These are phyloP conservation scores for Coprinopsis strossmayeri DNA, from an alignment of 768 basidiomycete species.

Conservation along the genomic window DNA sequence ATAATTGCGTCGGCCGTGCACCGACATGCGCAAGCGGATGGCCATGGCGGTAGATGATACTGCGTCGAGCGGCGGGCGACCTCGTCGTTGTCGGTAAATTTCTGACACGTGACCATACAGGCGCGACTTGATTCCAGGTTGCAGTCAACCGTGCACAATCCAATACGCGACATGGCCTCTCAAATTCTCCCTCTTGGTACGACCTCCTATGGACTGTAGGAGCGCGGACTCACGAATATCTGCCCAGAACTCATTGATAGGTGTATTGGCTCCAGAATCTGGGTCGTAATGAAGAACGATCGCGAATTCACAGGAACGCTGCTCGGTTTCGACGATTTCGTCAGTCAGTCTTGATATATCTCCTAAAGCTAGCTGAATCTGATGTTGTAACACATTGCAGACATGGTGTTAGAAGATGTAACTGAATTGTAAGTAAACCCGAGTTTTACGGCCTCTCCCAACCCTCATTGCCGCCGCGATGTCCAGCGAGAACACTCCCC, in stretches of 20 bases:
- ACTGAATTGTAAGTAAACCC: constrained; percentile 76
- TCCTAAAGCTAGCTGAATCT: background rate
- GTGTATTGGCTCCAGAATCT: constrained; percentile 94
- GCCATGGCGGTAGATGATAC: constrained; percentile 45
- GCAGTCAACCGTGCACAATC: background rate
- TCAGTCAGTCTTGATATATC: constrained; percentile 61
- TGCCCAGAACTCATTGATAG: constrained; percentile 88
- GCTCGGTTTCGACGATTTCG: constrained; percentile 97
- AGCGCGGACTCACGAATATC: background rate
- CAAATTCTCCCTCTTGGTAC: constrained; percentile 90
- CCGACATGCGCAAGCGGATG: constrained; percentile 77
- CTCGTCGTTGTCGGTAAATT: constrained; percentile 10
- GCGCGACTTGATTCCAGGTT: background rate
- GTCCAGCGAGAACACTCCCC: constrained; percentile 74
- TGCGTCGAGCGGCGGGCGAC: background rate
- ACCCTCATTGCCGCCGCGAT: background rate
- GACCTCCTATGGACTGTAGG: background rate
- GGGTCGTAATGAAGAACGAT: constrained; percentile 98
- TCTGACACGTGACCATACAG: constrained; percentile 15
- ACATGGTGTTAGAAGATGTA: constrained; percentile 95
- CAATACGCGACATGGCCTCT: constrained; percentile 59
- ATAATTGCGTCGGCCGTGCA: constrained; percentile 71
- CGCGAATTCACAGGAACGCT: constrained; percentile 95
- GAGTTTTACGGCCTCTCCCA: background rate
- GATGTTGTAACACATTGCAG: constrained; percentile 26